These are phyloP conservation scores for Kodamaea alishanica DNA, from an alignment of 1,139 yeast genomes.

Conservation along the genomic window DNA sequence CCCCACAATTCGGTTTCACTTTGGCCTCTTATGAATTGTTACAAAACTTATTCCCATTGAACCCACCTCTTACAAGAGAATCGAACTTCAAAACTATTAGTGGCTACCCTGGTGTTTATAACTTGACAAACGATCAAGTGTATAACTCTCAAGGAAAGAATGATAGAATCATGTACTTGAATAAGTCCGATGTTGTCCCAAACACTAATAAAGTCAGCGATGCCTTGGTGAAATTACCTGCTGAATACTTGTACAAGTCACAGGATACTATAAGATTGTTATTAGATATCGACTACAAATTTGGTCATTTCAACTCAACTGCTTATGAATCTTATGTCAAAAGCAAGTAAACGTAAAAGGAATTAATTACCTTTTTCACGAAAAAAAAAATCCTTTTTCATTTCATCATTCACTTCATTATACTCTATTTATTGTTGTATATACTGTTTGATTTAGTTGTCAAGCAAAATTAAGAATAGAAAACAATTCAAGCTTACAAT, in stretches of 20 bases:
- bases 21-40: conserved; percentile 92
- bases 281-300: conserved; percentile 60
- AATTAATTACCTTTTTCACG: conserved; percentile 1
- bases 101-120: conserved; percentile 48
- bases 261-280: conserved; percentile 60
- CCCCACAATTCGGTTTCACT: conserved; percentile 97
- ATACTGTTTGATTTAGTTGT: too few relatives aligned
- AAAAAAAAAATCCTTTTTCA: too few relatives aligned
- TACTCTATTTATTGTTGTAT: too few relatives aligned
- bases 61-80: conserved; percentile 44
- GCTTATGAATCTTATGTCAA: conserved; percentile 50
- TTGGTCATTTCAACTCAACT: conserved; percentile 51
- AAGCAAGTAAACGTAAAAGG: conserved; percentile 13
- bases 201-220: conserved; percentile 22
- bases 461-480: too few relatives aligned
- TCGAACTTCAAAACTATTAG: conserved; percentile 44
- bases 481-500: too few relatives aligned
- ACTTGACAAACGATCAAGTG: conserved; percentile 47
- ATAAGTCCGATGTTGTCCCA: conserved; percentile 20
- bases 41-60: conserved; percentile 44
- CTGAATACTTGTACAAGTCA: conserved; percentile 55
- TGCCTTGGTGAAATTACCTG: conserved; percentile 42
- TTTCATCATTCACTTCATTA: too few relatives aligned
- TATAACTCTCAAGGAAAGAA: conserved; percentile 32
- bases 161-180: conserved; percentile 38